phyloP scores from a whole-genome alignment of 192 early-diverging fungal genomes.

The Backusella tuberculispora region DNA sequence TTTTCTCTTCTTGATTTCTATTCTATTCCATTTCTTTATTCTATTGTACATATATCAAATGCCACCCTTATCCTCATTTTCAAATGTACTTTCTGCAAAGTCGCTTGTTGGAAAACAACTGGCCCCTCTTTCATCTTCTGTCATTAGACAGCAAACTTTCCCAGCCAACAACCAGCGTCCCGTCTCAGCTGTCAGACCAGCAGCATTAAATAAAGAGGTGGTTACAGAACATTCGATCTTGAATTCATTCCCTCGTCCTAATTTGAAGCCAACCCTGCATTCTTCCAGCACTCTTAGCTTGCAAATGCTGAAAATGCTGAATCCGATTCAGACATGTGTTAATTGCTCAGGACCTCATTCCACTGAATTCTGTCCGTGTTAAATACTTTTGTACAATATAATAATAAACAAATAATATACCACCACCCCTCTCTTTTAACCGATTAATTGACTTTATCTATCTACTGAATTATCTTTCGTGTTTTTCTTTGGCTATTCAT shows the following conservation, averaged over 20 bases:
- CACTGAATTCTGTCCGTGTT: constrained; percentile 48
- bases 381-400: constrained; percentile 2
- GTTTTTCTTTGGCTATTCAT: no score
- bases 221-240: constrained; percentile 37
- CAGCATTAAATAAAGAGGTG: constrained; percentile 7
- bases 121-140: background rate
- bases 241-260: constrained; percentile 41
- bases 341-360: constrained; percentile 47
- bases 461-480: no score
- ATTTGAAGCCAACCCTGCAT: constrained; percentile 41
- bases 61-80: constrained; percentile 12
- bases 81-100: constrained; percentile 2
- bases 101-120: constrained; percentile 3
- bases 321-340: constrained; percentile 22
- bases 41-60: background rate
- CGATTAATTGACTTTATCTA: no score
- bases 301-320: constrained; percentile 6
- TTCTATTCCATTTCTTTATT: background rate
- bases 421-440: background rate
- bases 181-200: no score
- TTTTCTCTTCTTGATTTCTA: background rate
- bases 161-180: background rate
- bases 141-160: constrained; percentile 6
- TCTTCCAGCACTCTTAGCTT: constrained; percentile 20
- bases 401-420: background rate